Evolutionary conservation across 2,329 filamentous ascomycete genomes (phyloP).

Genomic region (Hypomyces rosellus): DNA sequence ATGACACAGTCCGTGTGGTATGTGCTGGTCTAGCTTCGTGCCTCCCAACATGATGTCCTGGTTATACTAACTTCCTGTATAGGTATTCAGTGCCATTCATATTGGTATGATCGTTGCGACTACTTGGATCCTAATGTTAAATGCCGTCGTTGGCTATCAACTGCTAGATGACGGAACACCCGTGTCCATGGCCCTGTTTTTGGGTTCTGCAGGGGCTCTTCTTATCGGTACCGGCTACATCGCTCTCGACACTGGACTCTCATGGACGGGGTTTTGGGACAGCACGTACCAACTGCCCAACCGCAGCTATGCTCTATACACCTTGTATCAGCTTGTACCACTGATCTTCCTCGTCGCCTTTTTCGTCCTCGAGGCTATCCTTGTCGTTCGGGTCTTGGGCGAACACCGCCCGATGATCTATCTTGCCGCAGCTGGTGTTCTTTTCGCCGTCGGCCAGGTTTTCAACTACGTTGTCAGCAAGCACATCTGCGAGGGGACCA

Average conservation of each 20-base stretch:
- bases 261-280: conserved; percentile 75
- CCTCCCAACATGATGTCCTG: not conserved
- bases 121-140: conserved; percentile 85
- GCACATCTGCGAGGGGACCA: conserved; percentile 78
- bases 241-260: conserved; percentile 83
- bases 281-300: conserved; percentile 52
- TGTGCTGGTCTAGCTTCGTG: conserved; percentile 24
- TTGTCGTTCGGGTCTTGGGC: conserved; percentile 80
- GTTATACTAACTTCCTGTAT: conserved; percentile 15
- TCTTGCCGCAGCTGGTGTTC: conserved; percentile 62
- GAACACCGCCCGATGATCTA: conserved; percentile 93
- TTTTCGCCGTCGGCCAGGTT: conserved; percentile 88
- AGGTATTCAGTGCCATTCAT: conserved; percentile 87
- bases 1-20: conserved; percentile 64
- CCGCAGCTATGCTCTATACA: conserved; percentile 80
- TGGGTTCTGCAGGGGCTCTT: conserved; percentile 62
- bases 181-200: conserved; percentile 69
- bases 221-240: conserved; percentile 94
- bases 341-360: conserved; percentile 84
- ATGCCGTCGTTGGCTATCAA: conserved; percentile 88
- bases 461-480: conserved; percentile 94
- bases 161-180: conserved; percentile 88
- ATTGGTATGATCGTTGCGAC: conserved; percentile 84
- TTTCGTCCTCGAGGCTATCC: conserved; percentile 73
- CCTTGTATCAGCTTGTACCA: conserved; percentile 85